Evolutionary conservation across 768 basidiomycete species (phyloP).

Genomic region (Macrolepiota albuminosa): DNA sequence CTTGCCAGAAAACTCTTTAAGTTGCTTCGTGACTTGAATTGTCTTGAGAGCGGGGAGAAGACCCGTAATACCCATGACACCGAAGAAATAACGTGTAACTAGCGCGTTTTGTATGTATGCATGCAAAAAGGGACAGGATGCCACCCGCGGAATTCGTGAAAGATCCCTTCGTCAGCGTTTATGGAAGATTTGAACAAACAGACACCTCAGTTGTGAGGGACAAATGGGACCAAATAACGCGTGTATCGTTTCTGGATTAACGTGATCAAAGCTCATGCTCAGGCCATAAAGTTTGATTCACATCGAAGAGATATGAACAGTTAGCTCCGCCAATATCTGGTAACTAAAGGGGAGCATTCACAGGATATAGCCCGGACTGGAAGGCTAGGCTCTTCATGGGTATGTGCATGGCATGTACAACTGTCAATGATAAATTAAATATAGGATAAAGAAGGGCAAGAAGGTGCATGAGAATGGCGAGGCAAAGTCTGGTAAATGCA

Average conservation of each 20-base stretch:
- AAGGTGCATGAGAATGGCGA: too few species aligned
- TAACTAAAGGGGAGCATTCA: too few species aligned
- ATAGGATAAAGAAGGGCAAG: too few species aligned
- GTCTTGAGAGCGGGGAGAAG: conserved; percentile 87
- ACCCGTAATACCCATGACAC: conserved; percentile 84
- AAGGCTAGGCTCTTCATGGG: too few species aligned
- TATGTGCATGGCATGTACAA: too few species aligned
- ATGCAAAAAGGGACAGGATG: neutral
- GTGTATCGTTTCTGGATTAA: neutral
- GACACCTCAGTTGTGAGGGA: neutral
- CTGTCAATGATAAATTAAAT: too few species aligned
- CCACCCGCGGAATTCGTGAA: neutral
- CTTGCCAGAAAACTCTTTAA: conserved; percentile 80
- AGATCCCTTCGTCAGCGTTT: neutral
- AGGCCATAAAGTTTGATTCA: neutral
- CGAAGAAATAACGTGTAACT: neutral
- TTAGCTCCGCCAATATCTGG: neutral
- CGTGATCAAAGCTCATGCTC: neutral
- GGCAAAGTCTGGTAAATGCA: too few species aligned
- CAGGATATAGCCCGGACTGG: neutral
- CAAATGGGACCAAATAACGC: conserved; percentile 9
- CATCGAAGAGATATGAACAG: neutral
- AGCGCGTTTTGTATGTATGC: neutral
- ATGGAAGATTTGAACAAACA: neutral
- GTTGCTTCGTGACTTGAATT: conserved; percentile 73